These are phyloP conservation scores for Lachnellula hyalina DNA, from an alignment of 2,329 filamentous ascomycete genomes.

Conservation along the genomic window DNA sequence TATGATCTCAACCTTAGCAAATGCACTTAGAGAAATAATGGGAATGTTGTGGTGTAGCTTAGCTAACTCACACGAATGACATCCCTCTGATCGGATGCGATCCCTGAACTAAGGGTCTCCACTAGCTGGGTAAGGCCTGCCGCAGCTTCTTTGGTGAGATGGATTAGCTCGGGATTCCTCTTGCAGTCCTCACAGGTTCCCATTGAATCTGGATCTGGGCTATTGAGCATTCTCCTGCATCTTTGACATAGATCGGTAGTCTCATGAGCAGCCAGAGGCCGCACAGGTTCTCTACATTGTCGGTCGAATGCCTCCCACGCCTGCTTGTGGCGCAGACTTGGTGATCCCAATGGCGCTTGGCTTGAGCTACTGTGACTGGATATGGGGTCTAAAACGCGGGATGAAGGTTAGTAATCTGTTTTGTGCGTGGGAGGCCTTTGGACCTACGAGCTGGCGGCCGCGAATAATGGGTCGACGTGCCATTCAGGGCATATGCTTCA, in stretches of 20 bases:
- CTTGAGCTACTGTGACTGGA: constrained; percentile 12
- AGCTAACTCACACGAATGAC: constrained; percentile 24
- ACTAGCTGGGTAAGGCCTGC: constrained; percentile 26
- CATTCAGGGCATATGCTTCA: constrained; percentile 13
- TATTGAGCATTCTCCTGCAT: constrained; percentile 19
- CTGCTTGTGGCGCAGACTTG: not conserved
- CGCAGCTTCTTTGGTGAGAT: constrained; percentile 23
- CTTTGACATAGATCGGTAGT: constrained; percentile 18
- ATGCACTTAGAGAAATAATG: not conserved
- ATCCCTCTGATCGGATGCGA: constrained; percentile 22
- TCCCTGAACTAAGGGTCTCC: constrained; percentile 25
- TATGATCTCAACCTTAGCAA: constrained; percentile 4
- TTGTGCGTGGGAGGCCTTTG: not conserved
- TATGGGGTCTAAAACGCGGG: constrained; percentile 13
- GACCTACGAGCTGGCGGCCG: constrained; percentile 16
- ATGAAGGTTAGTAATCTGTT: constrained; percentile 11
- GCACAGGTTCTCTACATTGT: constrained; percentile 7
- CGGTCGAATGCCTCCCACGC: constrained; percentile 8
- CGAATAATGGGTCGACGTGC: constrained; percentile 8
- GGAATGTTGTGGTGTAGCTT: constrained; percentile 7
- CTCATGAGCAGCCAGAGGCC: constrained; percentile 10
- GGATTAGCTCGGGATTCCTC: constrained; percentile 20
- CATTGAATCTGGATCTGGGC: constrained; percentile 8
- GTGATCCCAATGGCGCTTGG: constrained; percentile 4
- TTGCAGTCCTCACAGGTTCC: constrained; percentile 22